Conservation (phyloP, 2,329 filamentous ascomycete species). For the Hirsutella minnesotensis region DNA sequence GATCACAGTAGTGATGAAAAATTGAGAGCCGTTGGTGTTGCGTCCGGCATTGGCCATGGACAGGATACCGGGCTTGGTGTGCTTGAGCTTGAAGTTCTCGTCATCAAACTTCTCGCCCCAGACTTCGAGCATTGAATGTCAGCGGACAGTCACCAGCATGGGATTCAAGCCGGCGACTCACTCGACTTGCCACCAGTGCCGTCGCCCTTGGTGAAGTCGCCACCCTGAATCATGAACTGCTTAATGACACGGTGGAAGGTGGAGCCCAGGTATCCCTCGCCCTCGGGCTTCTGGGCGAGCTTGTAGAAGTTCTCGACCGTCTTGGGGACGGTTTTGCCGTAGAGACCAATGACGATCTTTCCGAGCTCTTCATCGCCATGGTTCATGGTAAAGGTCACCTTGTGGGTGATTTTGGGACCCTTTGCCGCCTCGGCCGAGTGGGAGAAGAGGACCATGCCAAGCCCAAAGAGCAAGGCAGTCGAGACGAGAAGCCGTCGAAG, state of each 20-base stretch:
- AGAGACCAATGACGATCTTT: conserved; percentile 69
- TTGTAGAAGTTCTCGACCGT: conserved; percentile 64
- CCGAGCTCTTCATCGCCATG: conserved; percentile 65
- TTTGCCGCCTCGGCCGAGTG: conserved; percentile 64
- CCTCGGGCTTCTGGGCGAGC: conserved; percentile 76
- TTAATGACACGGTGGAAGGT: conserved; percentile 86
- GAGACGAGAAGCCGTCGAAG: conserved; percentile 60
- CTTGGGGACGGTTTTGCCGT: conserved; percentile 78
- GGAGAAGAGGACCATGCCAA: conserved; percentile 64
- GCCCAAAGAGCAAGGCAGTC: conserved; percentile 63
- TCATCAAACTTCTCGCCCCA: conserved; percentile 76
- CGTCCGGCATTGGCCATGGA: conserved; percentile 80
- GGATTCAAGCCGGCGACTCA: conserved; percentile 27
- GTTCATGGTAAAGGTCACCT: conserved; percentile 81
- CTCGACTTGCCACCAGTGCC: conserved; percentile 79
- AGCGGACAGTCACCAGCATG: neutral
- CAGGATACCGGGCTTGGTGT: conserved; percentile 71
- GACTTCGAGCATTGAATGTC: conserved; percentile 31
- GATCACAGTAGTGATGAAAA: conserved; percentile 79
- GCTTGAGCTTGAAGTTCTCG: conserved; percentile 94
- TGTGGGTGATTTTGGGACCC: conserved; percentile 91
- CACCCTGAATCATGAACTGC: conserved; percentile 85
- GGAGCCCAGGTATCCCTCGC: conserved; percentile 71
- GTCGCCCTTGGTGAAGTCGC: conserved; percentile 75
- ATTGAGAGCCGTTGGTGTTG: conserved; percentile 82